Evolutionary conservation across 495 filamentous ascomycete species (phyloP).

Genomic region (Xylaria palmicola): DNA sequence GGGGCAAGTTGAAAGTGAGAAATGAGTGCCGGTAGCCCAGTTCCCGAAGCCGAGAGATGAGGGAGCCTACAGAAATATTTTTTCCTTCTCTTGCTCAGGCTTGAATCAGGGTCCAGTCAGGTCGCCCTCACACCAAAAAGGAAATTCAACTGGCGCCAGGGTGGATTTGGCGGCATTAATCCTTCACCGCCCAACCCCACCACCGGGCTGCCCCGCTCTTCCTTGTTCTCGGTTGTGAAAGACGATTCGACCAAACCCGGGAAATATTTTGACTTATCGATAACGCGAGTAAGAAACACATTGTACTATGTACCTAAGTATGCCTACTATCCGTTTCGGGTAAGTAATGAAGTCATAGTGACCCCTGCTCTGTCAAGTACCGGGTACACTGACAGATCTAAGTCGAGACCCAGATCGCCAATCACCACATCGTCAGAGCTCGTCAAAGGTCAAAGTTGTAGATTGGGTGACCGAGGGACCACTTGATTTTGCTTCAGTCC

Average conservation of each 20-base stretch:
- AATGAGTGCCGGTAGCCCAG: conserved; percentile 15
- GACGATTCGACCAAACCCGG: not conserved
- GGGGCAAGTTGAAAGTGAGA: conserved; percentile 6
- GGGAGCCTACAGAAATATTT: not conserved
- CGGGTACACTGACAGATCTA: too few relatives aligned
- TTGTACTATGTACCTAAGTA: too few relatives aligned
- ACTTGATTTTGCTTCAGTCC: not conserved
- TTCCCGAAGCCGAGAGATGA: not conserved
- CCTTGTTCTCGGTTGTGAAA: too few relatives aligned
- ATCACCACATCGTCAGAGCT: too few relatives aligned
- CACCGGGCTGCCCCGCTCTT: not conserved
- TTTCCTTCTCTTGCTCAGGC: conserved; percentile 16
- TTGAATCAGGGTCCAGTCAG: conserved; percentile 11
- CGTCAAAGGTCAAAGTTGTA: too few relatives aligned
- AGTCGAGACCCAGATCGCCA: too few relatives aligned
- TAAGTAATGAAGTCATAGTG: too few relatives aligned
- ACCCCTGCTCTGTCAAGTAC: too few relatives aligned
- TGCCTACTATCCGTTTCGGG: too few relatives aligned
- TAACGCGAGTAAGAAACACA: too few relatives aligned
- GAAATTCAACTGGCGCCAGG: conserved; percentile 16
- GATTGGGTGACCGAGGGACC: too few relatives aligned
- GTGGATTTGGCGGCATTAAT: conserved; percentile 18
- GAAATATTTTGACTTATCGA: too few relatives aligned
- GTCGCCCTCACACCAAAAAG: conserved; percentile 9
- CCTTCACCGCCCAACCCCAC: conserved; percentile 14